Conservation (phyloP, 2,329 filamentous ascomycete genomes). For the Hymenoscyphus fructigenus region DNA sequence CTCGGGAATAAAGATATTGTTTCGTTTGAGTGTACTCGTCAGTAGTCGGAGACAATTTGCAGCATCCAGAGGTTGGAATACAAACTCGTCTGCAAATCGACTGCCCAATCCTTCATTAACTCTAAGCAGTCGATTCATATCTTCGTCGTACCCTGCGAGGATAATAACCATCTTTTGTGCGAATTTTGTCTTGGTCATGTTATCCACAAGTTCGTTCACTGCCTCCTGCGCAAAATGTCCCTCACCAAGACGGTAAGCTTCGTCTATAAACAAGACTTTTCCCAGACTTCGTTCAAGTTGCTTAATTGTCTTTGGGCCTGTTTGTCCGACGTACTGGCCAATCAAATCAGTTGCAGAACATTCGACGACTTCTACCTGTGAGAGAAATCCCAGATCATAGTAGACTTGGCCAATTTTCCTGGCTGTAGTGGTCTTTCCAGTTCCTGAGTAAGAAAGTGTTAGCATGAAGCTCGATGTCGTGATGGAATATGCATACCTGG, state of each 20-base stretch:
- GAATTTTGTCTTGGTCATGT: conserved; percentile 47
- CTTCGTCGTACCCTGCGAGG: conserved; percentile 55
- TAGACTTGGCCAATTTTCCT: conserved; percentile 73
- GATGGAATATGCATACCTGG: conserved; percentile 57
- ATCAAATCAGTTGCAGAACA: conserved; percentile 68
- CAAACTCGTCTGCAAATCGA: conserved; percentile 52
- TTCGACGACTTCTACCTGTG: conserved; percentile 59
- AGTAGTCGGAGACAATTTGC: conserved; percentile 42
- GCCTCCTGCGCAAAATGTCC: conserved; percentile 58
- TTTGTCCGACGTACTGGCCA: conserved; percentile 68
- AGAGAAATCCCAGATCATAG: conserved; percentile 71
- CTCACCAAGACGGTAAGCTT: conserved; percentile 55
- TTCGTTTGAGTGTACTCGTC: conserved; percentile 35
- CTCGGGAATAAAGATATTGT: conserved; percentile 28
- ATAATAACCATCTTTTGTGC: conserved; percentile 53
- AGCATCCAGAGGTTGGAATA: conserved; percentile 42
- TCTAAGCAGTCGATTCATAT: conserved; percentile 53
- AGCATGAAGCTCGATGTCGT: conserved; percentile 7
- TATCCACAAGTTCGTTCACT: conserved; percentile 67
- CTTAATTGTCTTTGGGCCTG: conserved; percentile 63
- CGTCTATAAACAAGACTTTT: conserved; percentile 58
- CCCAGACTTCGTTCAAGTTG: conserved; percentile 54
- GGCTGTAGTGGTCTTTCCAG: conserved; percentile 72
- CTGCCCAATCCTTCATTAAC: conserved; percentile 54
- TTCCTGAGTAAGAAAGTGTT: conserved; percentile 43